phyloP scores from a whole-genome alignment of 345 rosid genomes.

The Rhodamnia argentea region DNA sequence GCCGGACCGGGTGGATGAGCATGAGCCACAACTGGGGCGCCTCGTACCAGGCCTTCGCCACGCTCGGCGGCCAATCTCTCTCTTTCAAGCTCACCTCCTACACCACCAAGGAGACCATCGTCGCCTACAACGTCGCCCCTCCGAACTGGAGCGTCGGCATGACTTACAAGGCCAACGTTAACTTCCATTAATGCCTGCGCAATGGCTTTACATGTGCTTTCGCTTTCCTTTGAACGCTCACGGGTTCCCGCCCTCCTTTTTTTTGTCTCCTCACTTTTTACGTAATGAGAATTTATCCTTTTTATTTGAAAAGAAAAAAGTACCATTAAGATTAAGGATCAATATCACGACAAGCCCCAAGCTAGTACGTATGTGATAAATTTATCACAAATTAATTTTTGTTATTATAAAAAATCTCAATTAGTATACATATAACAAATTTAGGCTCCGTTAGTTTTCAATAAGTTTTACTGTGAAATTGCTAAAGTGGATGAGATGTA shows the following conservation, averaged over 20 bases:
- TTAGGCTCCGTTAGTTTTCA: no score
- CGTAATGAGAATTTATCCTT: neutral
- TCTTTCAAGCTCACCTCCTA: conserved; percentile 65
- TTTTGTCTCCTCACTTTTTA: neutral
- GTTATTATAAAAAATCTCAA: no score
- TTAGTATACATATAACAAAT: no score
- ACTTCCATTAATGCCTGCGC: conserved; percentile 36
- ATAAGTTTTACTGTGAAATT: no score
- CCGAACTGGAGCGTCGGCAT: conserved; percentile 47
- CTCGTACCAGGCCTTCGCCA: conserved; percentile 79
- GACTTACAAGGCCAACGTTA: conserved; percentile 41
- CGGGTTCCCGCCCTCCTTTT: neutral
- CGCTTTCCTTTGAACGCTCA: neutral
- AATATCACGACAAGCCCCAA: no score
- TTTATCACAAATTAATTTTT: no score
- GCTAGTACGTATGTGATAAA: no score
- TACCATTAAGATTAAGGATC: neutral
- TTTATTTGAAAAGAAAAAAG: neutral
- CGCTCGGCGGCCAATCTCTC: conserved; percentile 57
- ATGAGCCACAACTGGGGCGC: conserved; percentile 98
- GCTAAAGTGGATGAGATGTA: no score
- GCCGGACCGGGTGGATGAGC: conserved; percentile 56
- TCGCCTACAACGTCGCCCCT: conserved; percentile 57
- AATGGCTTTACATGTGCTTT: neutral
- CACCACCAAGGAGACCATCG: conserved; percentile 47